phyloP scores from a whole-genome alignment of 208 protist genomes.

The Zelonia costaricensis region DNA sequence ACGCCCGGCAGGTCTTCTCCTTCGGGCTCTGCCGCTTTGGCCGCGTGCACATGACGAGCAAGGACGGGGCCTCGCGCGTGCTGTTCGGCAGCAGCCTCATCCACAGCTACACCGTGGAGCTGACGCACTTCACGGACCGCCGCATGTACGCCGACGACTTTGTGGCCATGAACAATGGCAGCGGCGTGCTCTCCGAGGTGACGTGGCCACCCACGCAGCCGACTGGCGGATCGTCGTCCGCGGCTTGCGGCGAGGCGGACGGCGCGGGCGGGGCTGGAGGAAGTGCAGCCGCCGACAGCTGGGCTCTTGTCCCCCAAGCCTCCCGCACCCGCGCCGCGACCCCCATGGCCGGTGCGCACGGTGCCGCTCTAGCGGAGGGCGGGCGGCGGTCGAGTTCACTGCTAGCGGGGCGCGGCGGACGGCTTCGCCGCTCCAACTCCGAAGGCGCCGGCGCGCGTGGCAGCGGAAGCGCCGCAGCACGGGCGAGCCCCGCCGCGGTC shows the following conservation, averaged over 20 bases:
- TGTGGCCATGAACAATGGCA: slow-evolving; percentile 40
- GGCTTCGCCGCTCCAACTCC: not conserved
- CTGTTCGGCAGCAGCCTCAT: slow-evolving; percentile 78
- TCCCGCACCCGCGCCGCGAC: not conserved
- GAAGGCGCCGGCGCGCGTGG: not conserved
- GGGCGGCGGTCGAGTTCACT: not conserved
- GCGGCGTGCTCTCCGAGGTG: slow-evolving; percentile 24
- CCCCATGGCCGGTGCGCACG: not conserved
- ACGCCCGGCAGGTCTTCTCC: slow-evolving; percentile 72
- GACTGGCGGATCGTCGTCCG: slow-evolving; percentile 1
- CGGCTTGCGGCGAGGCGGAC: not conserved
- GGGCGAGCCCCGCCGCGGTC: too few species aligned
- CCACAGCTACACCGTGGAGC: slow-evolving; percentile 86
- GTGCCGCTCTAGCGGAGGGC: too few species aligned
- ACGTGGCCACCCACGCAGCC: slow-evolving; percentile 18
- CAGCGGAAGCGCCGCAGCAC: not conserved
- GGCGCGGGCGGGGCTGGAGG: not conserved
- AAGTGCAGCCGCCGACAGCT: not conserved
- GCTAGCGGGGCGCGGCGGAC: not conserved
- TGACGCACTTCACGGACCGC: slow-evolving; percentile 80
- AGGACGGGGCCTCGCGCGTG: slow-evolving; percentile 83
- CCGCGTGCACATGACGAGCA: slow-evolving; percentile 67
- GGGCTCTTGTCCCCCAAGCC: too few species aligned
- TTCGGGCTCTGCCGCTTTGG: slow-evolving; percentile 79
- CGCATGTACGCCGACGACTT: slow-evolving; percentile 59